phyloP scores from a whole-genome alignment of 495 filamentous ascomycete genomes.

The Penicillium angulare region DNA sequence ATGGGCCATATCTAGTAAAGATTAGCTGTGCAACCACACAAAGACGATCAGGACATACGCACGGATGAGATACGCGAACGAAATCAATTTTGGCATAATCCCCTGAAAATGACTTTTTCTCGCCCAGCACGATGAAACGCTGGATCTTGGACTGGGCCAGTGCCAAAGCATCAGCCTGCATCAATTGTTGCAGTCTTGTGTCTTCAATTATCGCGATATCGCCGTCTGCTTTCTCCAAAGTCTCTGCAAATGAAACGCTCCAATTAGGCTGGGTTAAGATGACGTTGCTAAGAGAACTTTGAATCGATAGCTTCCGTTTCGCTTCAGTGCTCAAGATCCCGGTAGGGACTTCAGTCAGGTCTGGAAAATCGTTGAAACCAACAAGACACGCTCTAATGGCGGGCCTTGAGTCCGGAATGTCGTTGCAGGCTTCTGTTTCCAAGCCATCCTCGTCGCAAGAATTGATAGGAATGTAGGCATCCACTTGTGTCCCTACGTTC shows the following conservation, averaged over 20 bases:
- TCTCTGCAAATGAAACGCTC: slow-evolving; percentile 30
- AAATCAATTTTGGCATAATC: slow-evolving; percentile 11
- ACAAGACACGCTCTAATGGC: slow-evolving; percentile 29
- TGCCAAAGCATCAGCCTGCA: slow-evolving; percentile 5
- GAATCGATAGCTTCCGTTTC: slow-evolving; percentile 35
- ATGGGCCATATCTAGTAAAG: slow-evolving; percentile 31
- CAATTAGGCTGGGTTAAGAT: slow-evolving; percentile 27
- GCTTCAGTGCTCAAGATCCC: slow-evolving; percentile 26
- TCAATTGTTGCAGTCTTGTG: slow-evolving; percentile 12
- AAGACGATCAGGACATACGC: slow-evolving; percentile 14
- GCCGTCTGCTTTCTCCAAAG: slow-evolving; percentile 21
- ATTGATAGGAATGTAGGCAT: slow-evolving; percentile 53
- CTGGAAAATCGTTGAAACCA: slow-evolving; percentile 28
- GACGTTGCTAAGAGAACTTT: slow-evolving; percentile 29
- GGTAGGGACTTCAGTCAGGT: slow-evolving; percentile 24
- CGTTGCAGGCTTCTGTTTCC: slow-evolving; percentile 26
- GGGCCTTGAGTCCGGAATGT: slow-evolving; percentile 55
- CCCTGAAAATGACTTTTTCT: slow-evolving; percentile 11
- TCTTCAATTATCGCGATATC: slow-evolving; percentile 35
- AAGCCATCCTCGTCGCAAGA: slow-evolving; percentile 35
- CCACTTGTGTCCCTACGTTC: slow-evolving; percentile 58
- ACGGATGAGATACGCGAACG: slow-evolving; percentile 35
- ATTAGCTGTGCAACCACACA: background rate
- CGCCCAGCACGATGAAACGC: slow-evolving; percentile 30
- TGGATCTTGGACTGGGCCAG: slow-evolving; percentile 11